Conservation (phyloP, 345 rosid genomes). For the Arabis hirsuta region DNA sequence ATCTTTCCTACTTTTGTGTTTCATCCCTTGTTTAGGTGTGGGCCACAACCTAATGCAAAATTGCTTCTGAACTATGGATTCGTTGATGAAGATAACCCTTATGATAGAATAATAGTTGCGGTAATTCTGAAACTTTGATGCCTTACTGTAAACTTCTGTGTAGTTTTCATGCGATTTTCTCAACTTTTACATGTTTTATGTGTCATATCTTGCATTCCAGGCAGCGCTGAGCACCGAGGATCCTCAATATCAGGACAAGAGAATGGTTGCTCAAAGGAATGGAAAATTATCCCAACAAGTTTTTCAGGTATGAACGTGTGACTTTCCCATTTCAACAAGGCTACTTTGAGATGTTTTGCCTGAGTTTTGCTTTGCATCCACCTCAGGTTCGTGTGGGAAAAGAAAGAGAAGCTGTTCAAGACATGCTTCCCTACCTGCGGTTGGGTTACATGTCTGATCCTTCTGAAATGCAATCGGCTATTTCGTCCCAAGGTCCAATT, state of each 20-base stretch:
- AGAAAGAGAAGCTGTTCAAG: slow-evolving; percentile 85
- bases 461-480: slow-evolving; percentile 88
- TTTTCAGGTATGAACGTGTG: slow-evolving; percentile 58
- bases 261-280: slow-evolving; percentile 96
- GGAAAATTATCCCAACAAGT: slow-evolving; percentile 77
- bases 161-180: slow-evolving; percentile 7
- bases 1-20: slow-evolving; percentile 26
- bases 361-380: slow-evolving; percentile 27
- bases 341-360: slow-evolving; percentile 28
- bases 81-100: slow-evolving; percentile 88
- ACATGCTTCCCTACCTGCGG: slow-evolving; percentile 89
- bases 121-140: slow-evolving; percentile 45
- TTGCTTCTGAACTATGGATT: slow-evolving; percentile 95
- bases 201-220: slow-evolving; percentile 47
- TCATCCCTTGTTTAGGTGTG: slow-evolving; percentile 68
- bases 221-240: slow-evolving; percentile 93
- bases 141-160: slow-evolving; percentile 3
- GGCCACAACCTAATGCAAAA: slow-evolving; percentile 93
- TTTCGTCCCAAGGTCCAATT: slow-evolving; percentile 95
- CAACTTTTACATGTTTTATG: slow-evolving; percentile 33
- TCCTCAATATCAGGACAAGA: slow-evolving; percentile 96
- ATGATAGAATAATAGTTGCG: slow-evolving; percentile 78
- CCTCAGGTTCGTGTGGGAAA: slow-evolving; percentile 74
- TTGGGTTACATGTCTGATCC: slow-evolving; percentile 92
- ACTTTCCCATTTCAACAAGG: not conserved